Evolutionary conservation across 1,284 basidiomycete genomes (phyloP).

Genomic region (Lentinula novae-zelandiae): DNA sequence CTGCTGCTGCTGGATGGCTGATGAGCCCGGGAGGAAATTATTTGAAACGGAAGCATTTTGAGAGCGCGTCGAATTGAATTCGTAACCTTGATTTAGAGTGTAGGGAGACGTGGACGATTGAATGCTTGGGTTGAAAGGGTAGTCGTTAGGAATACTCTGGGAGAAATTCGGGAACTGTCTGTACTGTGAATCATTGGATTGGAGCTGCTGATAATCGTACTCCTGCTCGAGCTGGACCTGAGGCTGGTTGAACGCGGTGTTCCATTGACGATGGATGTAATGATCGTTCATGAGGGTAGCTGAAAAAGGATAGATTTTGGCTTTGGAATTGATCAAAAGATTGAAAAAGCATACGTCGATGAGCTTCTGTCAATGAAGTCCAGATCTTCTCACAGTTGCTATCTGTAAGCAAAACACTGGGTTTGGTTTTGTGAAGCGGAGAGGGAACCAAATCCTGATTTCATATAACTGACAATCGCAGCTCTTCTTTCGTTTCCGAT

Average conservation of each 20-base stretch:
- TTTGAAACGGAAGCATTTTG: slow-evolving; percentile 2
- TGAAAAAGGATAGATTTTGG: not conserved
- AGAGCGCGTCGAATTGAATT: not conserved
- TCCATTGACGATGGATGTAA: slow-evolving; percentile 25
- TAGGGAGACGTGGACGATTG: not conserved
- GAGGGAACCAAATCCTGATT: not conserved
- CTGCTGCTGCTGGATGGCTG: slow-evolving; percentile 5
- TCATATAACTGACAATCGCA: not conserved
- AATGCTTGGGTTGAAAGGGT: slow-evolving; percentile 2
- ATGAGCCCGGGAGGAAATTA: not conserved
- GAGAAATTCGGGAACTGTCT: slow-evolving; percentile 18
- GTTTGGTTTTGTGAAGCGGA: not conserved
- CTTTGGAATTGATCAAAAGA: not conserved
- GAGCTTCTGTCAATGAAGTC: not conserved
- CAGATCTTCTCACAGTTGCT: slow-evolving; percentile 2
- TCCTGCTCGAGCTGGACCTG: slow-evolving; percentile 39
- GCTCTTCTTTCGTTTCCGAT: not conserved
- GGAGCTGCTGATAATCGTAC: slow-evolving; percentile 21
- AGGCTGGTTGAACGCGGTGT: slow-evolving; percentile 19
- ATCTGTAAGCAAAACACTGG: not conserved
- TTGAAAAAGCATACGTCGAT: not conserved
- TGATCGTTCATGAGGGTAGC: slow-evolving; percentile 27
- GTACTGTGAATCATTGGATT: slow-evolving; percentile 13
- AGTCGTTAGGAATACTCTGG: slow-evolving; percentile 9
- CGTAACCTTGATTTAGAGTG: not conserved